phyloP scores from a whole-genome alignment of 495 filamentous ascomycete species.

The Sporormia fimetaria region DNA sequence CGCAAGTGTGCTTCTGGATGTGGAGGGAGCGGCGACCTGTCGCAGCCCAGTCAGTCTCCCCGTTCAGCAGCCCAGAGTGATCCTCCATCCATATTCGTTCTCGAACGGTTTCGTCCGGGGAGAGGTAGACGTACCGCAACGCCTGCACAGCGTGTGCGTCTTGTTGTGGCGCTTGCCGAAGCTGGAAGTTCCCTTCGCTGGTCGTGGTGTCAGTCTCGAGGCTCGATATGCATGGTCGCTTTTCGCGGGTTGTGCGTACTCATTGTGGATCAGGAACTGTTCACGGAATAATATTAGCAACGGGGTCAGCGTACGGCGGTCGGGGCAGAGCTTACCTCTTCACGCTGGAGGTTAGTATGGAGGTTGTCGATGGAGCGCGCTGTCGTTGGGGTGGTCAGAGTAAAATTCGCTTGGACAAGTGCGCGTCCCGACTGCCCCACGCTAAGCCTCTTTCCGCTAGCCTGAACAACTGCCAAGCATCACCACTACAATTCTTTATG shows the following conservation, averaged over 20 bases:
- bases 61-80: slow-evolving; percentile 16
- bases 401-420: too few species aligned
- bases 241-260: slow-evolving; percentile 32
- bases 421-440: too few species aligned
- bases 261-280: slow-evolving; percentile 50
- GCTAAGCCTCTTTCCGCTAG: too few species aligned
- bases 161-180: slow-evolving; percentile 99
- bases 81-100: slow-evolving; percentile 12
- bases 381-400: too few species aligned
- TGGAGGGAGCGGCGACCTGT: slow-evolving; percentile 89
- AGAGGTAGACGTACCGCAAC: slow-evolving; percentile 70
- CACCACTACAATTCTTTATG: too few species aligned
- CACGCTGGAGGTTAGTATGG: slow-evolving; percentile 10
- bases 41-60: slow-evolving; percentile 30
- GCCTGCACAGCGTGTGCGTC: slow-evolving; percentile 97
- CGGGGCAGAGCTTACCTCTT: slow-evolving; percentile 9
- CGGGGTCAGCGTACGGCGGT: not conserved
- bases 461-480: too few species aligned
- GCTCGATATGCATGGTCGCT: not conserved
- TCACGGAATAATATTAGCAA: slow-evolving; percentile 1
- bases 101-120: not conserved
- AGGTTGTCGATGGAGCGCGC: too few species aligned
- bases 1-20: slow-evolving; percentile 98
- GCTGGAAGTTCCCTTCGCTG: slow-evolving; percentile 89
- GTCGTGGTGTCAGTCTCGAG: slow-evolving; percentile 35